Evolutionary conservation across 129 eudicot species (phyloP), one percentile per base, ranked within the genome.

Genomic region (Pseudognaphalium luteoalbum): DNA sequence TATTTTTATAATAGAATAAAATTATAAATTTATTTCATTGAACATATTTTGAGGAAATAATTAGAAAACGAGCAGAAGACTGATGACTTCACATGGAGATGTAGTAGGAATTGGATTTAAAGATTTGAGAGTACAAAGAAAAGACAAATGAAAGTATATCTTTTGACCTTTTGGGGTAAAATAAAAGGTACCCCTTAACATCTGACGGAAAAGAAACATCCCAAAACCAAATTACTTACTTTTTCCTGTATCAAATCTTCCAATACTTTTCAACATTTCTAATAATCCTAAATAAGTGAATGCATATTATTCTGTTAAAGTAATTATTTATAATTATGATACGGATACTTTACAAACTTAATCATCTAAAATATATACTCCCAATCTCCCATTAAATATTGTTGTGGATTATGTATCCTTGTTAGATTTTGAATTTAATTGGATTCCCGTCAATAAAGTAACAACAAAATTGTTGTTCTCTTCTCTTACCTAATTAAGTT

Each of bases 61-160:
- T 60, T 54, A 67, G 32, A 57, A 57, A 66, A 72, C 33, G 83
- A 80, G 41, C 74, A 72, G 54, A 60, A 73, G 62, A 74, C 83
- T 74, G 75, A 41, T 80, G 83, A 67, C 58, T 74, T 80, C 80
- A 74, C 83, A 80, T 80, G 83, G 80, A 78, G 80, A 74, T 80
- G 83, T 30, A 66, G 68, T 80, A 74, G 47, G 67, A 68, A 66
- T 29, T 66, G 78, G 65, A 73, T 73, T 52, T 66, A 73, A 80
- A 80, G 83, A 80, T 80, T 80, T 80, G 73, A 58, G 71, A 33
- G 74, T 66, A 73, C 71, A 50, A 74, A 80, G 66, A 80, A 74
- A 80, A 74, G 80, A 80, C 83, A 80, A 80, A 80, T 20, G 75
- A 67, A 74, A 67, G 83, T 58, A 69, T 66, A 61, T 74, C 12